Base-by-base conservation (phyloP, 2,329 filamentous ascomycete species). In the Apiospora pterosperma region DNA sequence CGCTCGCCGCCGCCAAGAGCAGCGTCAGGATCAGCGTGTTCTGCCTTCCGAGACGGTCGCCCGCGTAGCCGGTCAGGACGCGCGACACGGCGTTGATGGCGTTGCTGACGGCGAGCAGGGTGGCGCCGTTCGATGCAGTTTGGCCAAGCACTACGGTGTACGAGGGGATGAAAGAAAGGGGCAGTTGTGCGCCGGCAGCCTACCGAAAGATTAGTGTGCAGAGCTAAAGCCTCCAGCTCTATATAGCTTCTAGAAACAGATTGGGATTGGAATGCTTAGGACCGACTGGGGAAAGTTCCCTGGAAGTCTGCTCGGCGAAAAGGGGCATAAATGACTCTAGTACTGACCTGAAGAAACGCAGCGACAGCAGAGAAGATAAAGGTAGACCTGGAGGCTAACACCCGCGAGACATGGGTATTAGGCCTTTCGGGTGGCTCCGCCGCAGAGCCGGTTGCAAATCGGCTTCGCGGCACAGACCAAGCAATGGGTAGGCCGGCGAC, bases 151-250 rank as follows among this genome's bases (percentile, higher is more conserved):
- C 74, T 2, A 81, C 77, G 10, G 77, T 80, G 68, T 83, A 84
- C 16, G 81, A 80, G 0, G 81, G 76, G 42, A 84, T 76, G 65
- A 84, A 85, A 0, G 78, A 77, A n/a, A 83, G 73, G 0, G 82
- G 82, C 11, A 82, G 76, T 61, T 79, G 76, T 52, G 81, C 78
- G 5, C 80, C 81, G 55, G 81, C 78, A 0, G 82, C 77, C 71
- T 83, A 69, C 1, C 74, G 62, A 16, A n/a, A 62, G n/a, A n/a
- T n/a, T n/a, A n/a, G n/a, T n/a, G n/a, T n/a, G n/a, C n/a, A n/a
- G n/a, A n/a, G n/a, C n/a, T n/a, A n/a, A n/a, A n/a, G n/a, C n/a
- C n/a, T n/a, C 23, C n/a, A 31, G n/a, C 63, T 63, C 19, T 44
- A 61, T n/a, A n/a, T n/a, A n/a, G n/a, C n/a, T n/a, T n/a, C n/a